These are phyloP conservation scores for Mallotus japonicus DNA, from an alignment of 441 rosid genomes.

Conservation along the genomic window DNA sequence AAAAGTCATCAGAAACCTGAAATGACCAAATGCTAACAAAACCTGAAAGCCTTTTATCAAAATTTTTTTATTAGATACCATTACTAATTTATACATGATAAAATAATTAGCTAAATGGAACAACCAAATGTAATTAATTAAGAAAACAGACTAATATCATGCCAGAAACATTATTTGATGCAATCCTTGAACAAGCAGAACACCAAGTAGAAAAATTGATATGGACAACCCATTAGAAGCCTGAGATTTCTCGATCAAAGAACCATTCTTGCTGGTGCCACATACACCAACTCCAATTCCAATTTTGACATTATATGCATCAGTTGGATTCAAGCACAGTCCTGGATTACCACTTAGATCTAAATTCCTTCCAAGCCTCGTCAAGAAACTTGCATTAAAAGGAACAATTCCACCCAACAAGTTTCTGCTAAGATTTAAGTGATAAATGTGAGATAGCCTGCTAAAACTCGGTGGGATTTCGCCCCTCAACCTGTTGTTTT, in stretches of 20 bases:
- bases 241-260: conserved; percentile 42
- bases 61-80: background rate
- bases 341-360: conserved; percentile 75
- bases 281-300: conserved; percentile 60
- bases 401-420: conserved; percentile 66
- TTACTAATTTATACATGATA: background rate
- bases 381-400: conserved; percentile 56
- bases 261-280: conserved; percentile 43
- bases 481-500: conserved; percentile 71
- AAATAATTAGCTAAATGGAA: background rate
- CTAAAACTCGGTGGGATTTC: conserved; percentile 57
- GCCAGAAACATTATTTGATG: conserved; percentile 27
- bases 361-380: conserved; percentile 69
- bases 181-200: conserved; percentile 29
- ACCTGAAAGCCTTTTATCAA: background rate
- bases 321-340: conserved; percentile 68
- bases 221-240: conserved; percentile 29
- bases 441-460: conserved; percentile 57
- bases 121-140: background rate
- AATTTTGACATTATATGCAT: conserved; percentile 50
- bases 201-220: conserved; percentile 35
- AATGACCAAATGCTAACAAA: conserved; percentile 1
- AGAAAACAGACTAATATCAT: conserved; percentile 12
- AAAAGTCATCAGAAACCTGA: conserved; percentile 8
- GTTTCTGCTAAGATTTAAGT: conserved; percentile 78